Conservation (phyloP, 2,329 filamentous ascomycete genomes). For the Aspergillus jensenii region DNA sequence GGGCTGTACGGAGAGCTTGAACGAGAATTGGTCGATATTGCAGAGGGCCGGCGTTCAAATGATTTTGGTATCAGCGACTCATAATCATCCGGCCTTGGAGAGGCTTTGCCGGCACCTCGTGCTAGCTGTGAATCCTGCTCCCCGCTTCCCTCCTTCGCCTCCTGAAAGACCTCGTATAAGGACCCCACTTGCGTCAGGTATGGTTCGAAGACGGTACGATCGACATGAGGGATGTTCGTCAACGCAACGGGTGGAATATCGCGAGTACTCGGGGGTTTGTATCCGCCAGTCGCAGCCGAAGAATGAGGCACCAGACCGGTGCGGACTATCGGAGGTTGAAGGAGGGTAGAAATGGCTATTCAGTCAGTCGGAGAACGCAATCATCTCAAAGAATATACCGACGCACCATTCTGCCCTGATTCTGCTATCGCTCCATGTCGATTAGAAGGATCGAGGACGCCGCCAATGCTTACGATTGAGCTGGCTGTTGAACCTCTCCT, state of each 20-base stretch:
- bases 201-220: slow-evolving; percentile 74
- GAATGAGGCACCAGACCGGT: slow-evolving; percentile 83
- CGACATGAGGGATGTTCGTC: slow-evolving; percentile 81
- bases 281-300: slow-evolving; percentile 64
- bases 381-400: background rate
- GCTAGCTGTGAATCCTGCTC: slow-evolving; percentile 53
- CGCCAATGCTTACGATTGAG: slow-evolving; percentile 83
- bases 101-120: slow-evolving; percentile 40
- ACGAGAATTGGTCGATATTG: slow-evolving; percentile 44
- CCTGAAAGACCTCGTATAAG: slow-evolving; percentile 83
- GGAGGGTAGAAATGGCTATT: slow-evolving; percentile 84
- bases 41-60: slow-evolving; percentile 42
- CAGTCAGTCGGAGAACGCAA: slow-evolving; percentile 12
- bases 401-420: slow-evolving; percentile 75
- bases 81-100: slow-evolving; percentile 49
- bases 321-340: slow-evolving; percentile 85
- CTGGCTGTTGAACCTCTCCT: slow-evolving; percentile 81
- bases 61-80: slow-evolving; percentile 49
- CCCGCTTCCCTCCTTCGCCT: slow-evolving; percentile 75
- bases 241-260: slow-evolving; percentile 93
- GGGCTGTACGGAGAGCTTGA: slow-evolving; percentile 48
- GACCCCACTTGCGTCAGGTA: slow-evolving; percentile 85
- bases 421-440: slow-evolving; percentile 64
- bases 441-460: slow-evolving; percentile 70
- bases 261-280: slow-evolving; percentile 78